Evolutionary conservation across 129 eudicot species (phyloP).

Genomic region (Heracleum sosnowskyi): DNA sequence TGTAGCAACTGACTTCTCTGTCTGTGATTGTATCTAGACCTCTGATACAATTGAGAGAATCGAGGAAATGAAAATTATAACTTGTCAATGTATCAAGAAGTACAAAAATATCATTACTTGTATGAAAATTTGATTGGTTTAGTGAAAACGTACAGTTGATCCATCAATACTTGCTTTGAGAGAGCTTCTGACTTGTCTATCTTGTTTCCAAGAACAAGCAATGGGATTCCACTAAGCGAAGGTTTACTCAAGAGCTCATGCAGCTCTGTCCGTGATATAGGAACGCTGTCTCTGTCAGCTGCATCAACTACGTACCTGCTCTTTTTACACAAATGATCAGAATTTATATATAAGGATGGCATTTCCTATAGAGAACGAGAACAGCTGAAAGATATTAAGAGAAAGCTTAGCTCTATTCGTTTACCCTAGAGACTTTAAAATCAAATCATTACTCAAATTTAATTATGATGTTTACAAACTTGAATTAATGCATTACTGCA

Average conservation of each 20-base stretch:
- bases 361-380: background rate
- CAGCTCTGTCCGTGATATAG: slow-evolving; percentile 58
- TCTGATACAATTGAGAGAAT: slow-evolving; percentile 20
- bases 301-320: slow-evolving; percentile 91
- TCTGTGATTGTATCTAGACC: slow-evolving; percentile 53
- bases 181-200: slow-evolving; percentile 85
- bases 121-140: background rate
- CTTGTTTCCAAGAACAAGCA: slow-evolving; percentile 86
- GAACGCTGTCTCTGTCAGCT: slow-evolving; percentile 86
- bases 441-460: background rate
- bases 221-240: slow-evolving; percentile 63
- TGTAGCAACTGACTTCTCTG: slow-evolving; percentile 88
- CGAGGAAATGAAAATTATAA: background rate
- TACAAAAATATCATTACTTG: background rate
- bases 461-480: background rate
- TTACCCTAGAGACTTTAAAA: background rate
- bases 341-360: background rate
- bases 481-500: background rate
- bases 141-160: slow-evolving; percentile 58
- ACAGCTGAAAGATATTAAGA: background rate
- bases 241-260: slow-evolving; percentile 81
- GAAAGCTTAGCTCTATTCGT: background rate
- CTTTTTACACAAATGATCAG: background rate
- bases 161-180: slow-evolving; percentile 66
- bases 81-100: background rate